Evolutionary conservation across 2,329 filamentous ascomycete genomes (phyloP), one percentile per base, ranked within the genome.

Genomic region (Ceratocystis lukuohia): DNA sequence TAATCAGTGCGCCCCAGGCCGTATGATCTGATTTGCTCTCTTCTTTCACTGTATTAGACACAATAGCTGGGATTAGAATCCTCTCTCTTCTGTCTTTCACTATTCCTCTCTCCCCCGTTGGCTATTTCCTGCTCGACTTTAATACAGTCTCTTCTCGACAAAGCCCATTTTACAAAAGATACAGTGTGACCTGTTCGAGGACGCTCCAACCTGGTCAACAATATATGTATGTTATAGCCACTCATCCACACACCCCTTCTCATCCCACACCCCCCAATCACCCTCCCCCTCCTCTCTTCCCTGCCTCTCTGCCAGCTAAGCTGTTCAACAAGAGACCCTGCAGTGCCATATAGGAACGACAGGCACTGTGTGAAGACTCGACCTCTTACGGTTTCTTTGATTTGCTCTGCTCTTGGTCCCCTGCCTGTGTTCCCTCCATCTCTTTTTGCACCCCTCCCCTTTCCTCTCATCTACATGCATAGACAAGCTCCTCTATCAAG

Each of bases 401-500:
- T 37, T 61, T 25, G n/a, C 53, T 57, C 25, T 50, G 17, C 17
- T n/a, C 12, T n/a, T n/a, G 10, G 22, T 25, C 50, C 50, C 20
- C 53, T 57, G 53, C 12, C 53, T 28, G 22, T 30, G 50, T 17
- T n/a, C 25, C 15, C 53, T 30, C 12, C 33, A n/a, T 37, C 17
- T n/a, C 20, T n/a, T 22, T 22, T 15, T 62, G 12, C 28, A 41
- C 41, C 7, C 30, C 10, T 37, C 10, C 30, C 20, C 59, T 17
- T 17, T 30, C 12, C 30, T 6, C 30, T 7, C 41, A 41, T 37
- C 17, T 20, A n/a, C 59, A 22, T 44, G 25, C 56, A 28, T 22
- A 50, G 53, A 57, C 53, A 57, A 28, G 22, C 22, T 57, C 53
- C 53, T 57, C 53, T 57, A 28, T 57, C 22, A 57, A 57, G 22